These are phyloP conservation scores for Annona cherimola DNA, from an alignment of 164 flowering plant genomes.

Conservation along the genomic window DNA sequence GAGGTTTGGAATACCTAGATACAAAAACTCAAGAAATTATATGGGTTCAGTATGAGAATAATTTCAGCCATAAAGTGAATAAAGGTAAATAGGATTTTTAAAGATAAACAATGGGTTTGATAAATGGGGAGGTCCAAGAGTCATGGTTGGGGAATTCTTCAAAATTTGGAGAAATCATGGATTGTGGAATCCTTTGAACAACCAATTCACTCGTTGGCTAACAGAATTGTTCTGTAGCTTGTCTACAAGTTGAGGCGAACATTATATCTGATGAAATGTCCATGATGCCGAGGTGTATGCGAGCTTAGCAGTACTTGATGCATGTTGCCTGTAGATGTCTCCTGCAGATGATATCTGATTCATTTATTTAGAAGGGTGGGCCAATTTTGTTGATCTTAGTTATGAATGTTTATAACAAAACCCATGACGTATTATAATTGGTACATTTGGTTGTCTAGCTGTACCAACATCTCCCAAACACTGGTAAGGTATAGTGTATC, in stretches of 20 bases:
- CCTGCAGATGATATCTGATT: not conserved
- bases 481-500: not conserved
- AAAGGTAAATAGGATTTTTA: too few relatives aligned
- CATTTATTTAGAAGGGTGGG: not conserved
- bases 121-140: too few relatives aligned
- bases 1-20: too few relatives aligned
- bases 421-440: not conserved
- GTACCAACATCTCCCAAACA: not conserved
- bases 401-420: not conserved
- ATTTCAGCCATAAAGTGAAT: too few relatives aligned
- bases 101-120: too few relatives aligned
- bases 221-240: not conserved
- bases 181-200: too few relatives aligned
- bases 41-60: too few relatives aligned
- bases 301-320: not conserved
- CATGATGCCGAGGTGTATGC: not conserved
- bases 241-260: not conserved
- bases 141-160: too few relatives aligned
- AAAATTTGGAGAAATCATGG: too few relatives aligned
- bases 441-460: not conserved
- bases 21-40: too few relatives aligned
- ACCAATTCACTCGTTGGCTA: too few relatives aligned
- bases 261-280: not conserved
- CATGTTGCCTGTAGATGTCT: not conserved
- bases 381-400: not conserved